Evolutionary conservation across 2,329 filamentous ascomycete species (phyloP).

Genomic region (Exophiala mesophila): DNA sequence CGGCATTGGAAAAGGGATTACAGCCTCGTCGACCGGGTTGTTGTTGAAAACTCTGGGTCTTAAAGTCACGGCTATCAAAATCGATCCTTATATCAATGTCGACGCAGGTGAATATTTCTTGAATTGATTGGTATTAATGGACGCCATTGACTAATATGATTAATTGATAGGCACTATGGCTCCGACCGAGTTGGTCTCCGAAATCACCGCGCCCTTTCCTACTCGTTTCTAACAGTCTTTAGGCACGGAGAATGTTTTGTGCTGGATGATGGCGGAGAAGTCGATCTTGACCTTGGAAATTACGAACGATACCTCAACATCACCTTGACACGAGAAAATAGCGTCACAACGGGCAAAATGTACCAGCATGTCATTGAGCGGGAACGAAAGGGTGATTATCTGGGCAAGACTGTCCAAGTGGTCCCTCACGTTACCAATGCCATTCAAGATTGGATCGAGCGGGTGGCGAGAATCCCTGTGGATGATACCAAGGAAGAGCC

Average conservation of each 20-base stretch:
- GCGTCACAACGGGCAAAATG: slow-evolving; percentile 97
- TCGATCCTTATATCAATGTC: slow-evolving; percentile 70
- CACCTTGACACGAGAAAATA: slow-evolving; percentile 78
- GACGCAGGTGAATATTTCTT: slow-evolving; percentile 51
- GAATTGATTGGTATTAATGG: background rate
- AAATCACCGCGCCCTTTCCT: background rate
- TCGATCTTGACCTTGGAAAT: slow-evolving; percentile 70
- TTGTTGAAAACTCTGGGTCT: slow-evolving; percentile 76
- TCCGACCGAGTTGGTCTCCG: slow-evolving; percentile 52
- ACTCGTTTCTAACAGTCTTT: slow-evolving; percentile 13
- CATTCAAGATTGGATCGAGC: slow-evolving; percentile 88
- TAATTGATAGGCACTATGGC: slow-evolving; percentile 55
- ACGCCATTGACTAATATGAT: no score
- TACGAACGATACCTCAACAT: slow-evolving; percentile 79
- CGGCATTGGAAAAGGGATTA: slow-evolving; percentile 58
- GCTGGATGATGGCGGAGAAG: slow-evolving; percentile 73
- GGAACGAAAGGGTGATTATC: slow-evolving; percentile 68
- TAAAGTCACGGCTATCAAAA: slow-evolving; percentile 66
- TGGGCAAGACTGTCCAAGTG: slow-evolving; percentile 84
- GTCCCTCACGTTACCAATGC: slow-evolving; percentile 89
- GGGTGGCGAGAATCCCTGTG: slow-evolving; percentile 77
- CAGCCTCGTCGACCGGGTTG: slow-evolving; percentile 67
- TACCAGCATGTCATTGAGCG: slow-evolving; percentile 83
- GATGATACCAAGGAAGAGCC: slow-evolving; percentile 78
- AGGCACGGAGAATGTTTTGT: slow-evolving; percentile 89